Percentiles rank a stretch among this genome's conserved stretches.
Conservation (phyloP, 169 alveolate genomes). For the Plasmodium ovale region DNA sequence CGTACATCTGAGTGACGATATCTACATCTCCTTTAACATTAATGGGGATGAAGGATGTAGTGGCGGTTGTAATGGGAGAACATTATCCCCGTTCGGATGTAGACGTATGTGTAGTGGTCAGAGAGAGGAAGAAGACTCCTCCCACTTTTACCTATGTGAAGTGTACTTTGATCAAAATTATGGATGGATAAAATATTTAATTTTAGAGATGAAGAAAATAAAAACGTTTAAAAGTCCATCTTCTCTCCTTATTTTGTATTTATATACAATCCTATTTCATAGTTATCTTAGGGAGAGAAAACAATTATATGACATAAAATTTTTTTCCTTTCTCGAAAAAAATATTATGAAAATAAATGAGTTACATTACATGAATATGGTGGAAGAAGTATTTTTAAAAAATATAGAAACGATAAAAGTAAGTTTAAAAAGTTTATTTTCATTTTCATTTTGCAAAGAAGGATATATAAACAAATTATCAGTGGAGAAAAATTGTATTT, state of each 20-base stretch:
- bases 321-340: constrained; percentile 42
- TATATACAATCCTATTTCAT: constrained; percentile 14
- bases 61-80: neutral
- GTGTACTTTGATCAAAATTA: constrained; percentile 13
- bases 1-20: neutral
- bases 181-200: constrained; percentile 28
- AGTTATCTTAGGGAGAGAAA: neutral
- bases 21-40: constrained; percentile 29
- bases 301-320: constrained; percentile 23
- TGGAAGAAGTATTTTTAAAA: constrained; percentile 2
- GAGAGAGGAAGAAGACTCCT: neutral
- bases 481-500: constrained; percentile 41
- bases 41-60: neutral
- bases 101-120: too few relatives aligned
- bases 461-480: neutral
- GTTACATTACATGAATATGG: neutral
- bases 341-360: neutral
- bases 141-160: constrained; percentile 47
- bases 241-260: constrained; percentile 19
- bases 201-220: constrained; percentile 21
- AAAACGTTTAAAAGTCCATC: neutral
- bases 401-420: constrained; percentile 21
- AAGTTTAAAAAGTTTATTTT: constrained; percentile 11
- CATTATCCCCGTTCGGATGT: too few relatives aligned
- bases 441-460: neutral